Percentiles rank a stretch among this genome's conserved stretches.
Conservation (phyloP, 441 rosid species). For the Erodium chrysanthum region DNA sequence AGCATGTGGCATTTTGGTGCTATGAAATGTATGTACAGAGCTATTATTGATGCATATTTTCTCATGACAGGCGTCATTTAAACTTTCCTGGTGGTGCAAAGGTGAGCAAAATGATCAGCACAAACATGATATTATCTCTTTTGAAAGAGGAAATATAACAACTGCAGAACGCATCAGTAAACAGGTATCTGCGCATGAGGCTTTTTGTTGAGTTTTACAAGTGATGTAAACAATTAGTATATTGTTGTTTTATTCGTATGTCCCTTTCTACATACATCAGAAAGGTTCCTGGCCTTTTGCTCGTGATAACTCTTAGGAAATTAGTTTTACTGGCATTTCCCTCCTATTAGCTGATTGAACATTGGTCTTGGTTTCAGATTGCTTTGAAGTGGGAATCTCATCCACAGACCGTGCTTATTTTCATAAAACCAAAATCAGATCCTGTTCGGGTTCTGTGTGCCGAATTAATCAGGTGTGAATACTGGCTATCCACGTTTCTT, state of each 20-base stretch:
- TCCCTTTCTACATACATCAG: background rate
- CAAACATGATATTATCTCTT: slow-evolving; percentile 86
- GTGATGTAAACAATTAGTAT: background rate
- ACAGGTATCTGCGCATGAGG: slow-evolving; percentile 45
- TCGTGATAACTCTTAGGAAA: background rate
- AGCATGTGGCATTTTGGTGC: slow-evolving; percentile 11
- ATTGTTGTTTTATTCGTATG: background rate
- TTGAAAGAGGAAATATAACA: slow-evolving; percentile 85
- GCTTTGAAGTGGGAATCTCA: slow-evolving; percentile 82
- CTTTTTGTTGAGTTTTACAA: slow-evolving; percentile 8
- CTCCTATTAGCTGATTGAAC: slow-evolving; percentile 21
- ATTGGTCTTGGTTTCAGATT: slow-evolving; percentile 50
- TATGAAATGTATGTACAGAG: slow-evolving; percentile 8
- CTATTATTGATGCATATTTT: slow-evolving; percentile 16
- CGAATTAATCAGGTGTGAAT: slow-evolving; percentile 70
- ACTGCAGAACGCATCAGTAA: slow-evolving; percentile 87
- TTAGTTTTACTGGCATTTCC: slow-evolving; percentile 15
- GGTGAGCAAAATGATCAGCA: slow-evolving; percentile 76
- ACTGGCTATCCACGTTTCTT: background rate
- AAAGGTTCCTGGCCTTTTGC: background rate
- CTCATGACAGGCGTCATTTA: slow-evolving; percentile 75
- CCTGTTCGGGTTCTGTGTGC: slow-evolving; percentile 68
- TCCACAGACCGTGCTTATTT: slow-evolving; percentile 80
- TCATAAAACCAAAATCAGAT: slow-evolving; percentile 81
- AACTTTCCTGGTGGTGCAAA: slow-evolving; percentile 90